Percentiles rank a stretch among this genome's conserved stretches.
Conservation (phyloP, 108 stramenopile genomes). For the Pseudonitzschia multistriata region DNA sequence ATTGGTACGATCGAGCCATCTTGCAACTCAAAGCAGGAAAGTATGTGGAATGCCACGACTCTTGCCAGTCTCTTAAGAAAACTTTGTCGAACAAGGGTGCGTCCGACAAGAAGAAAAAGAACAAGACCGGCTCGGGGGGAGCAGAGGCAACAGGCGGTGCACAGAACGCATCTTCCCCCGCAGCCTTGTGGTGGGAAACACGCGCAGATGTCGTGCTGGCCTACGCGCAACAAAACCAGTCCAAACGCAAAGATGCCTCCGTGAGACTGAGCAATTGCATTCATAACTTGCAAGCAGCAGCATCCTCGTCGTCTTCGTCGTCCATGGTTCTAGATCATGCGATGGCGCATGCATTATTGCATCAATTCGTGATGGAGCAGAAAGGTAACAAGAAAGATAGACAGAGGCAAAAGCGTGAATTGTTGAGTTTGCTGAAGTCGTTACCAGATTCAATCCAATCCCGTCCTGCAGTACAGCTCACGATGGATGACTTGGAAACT, state of each 20-base stretch:
- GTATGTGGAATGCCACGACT: conserved; percentile 36
- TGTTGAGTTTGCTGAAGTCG: conserved; percentile 50
- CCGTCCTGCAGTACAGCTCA: conserved; percentile 52
- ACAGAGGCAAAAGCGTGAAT: conserved; percentile 1
- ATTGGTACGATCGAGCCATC: conserved; percentile 44
- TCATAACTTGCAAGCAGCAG: conserved; percentile 8
- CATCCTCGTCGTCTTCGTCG: neutral
- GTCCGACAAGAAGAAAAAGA: conserved; percentile 12
- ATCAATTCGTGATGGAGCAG: conserved; percentile 25
- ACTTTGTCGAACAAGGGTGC: neutral
- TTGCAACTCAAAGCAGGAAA: conserved; percentile 26
- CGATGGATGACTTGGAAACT: conserved; percentile 47
- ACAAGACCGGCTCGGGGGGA: neutral
- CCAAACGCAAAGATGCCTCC: conserved; percentile 25
- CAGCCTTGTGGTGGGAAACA: conserved; percentile 36
- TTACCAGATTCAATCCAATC: conserved; percentile 51
- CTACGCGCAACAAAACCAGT: conserved; percentile 25
- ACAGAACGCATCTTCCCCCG: neutral
- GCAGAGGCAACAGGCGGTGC: neutral
- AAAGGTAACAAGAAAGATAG: conserved; percentile 11
- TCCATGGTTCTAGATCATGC: conserved; percentile 25
- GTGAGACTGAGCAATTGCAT: conserved; percentile 14
- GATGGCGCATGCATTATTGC: conserved; percentile 30
- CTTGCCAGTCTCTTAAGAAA: conserved; percentile 33
- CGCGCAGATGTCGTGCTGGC: conserved; percentile 38